Conservation (phyloP, 2,329 filamentous ascomycete genomes). For the Fusarium annulatum region DNA sequence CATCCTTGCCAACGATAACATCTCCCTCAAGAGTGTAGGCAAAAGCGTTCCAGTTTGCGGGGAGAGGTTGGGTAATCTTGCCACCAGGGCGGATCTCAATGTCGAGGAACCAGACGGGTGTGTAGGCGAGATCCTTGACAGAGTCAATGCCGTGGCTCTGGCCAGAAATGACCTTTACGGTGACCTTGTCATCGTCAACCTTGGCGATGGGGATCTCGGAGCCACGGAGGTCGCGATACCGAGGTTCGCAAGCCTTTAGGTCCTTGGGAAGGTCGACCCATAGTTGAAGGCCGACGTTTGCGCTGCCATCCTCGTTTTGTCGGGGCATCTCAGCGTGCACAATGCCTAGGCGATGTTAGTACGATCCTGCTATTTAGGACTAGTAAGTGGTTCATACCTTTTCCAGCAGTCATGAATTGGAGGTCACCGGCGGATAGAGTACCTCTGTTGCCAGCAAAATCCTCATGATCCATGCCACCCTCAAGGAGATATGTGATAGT, state of each 20-base stretch:
- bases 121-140: constrained; percentile 91
- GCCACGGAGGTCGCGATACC: constrained; percentile 87
- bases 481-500: constrained; percentile 89
- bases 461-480: constrained; percentile 90
- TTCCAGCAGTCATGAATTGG: constrained; percentile 97
- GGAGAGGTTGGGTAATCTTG: constrained; percentile 78
- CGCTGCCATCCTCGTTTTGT: constrained; percentile 77
- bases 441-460: constrained; percentile 87
- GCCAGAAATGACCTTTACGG: constrained; percentile 91
- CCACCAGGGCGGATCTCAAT: constrained; percentile 84
- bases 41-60: constrained; percentile 88
- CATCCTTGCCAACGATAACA: constrained; percentile 69
- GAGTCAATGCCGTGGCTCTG: constrained; percentile 86
- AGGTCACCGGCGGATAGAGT: constrained; percentile 89
- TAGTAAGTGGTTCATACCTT: constrained; percentile 1
- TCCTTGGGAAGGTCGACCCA: constrained; percentile 91
- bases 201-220: constrained; percentile 82
- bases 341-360: constrained; percentile 68
- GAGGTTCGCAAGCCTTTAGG: constrained; percentile 88
- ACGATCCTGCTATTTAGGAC: too few species aligned
- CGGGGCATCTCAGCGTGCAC: constrained; percentile 96
- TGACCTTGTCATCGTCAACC: constrained; percentile 77
- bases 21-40: constrained; percentile 85
- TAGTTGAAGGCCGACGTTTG: constrained; percentile 89
- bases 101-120: constrained; percentile 96